Evolutionary conservation across 2,329 filamentous ascomycete genomes (phyloP), one percentile per base, ranked within the genome.

Genomic region (Huntiella moniliformis): DNA sequence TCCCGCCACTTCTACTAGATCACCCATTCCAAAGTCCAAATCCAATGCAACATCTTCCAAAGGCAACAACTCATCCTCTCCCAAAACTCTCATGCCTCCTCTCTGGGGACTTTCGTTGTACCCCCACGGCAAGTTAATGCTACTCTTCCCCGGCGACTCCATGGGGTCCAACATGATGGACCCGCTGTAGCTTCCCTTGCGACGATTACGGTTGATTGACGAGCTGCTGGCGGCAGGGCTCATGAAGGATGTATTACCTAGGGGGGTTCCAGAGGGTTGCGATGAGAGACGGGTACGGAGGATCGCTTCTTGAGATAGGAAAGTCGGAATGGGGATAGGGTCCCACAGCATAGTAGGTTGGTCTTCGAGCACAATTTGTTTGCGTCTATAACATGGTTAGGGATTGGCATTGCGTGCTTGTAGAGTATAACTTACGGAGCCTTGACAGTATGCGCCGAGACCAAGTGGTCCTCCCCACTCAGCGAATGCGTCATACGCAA

Each of bases 271-370:
- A 31, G 35, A 41, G 5, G 34, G 40, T 5, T 17, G 18, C 8
- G 42, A n/a, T n/a, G 36, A 46, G 6, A 28, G 22, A 5, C 22
- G 22, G 3, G 47, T 45, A 7, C 41, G 41, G 18, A 50, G 36
- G 22, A 35, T 40, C 22, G 48, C 32, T 34, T 50, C 44, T n/a
- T 45, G 22, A 15, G 44, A 50, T 34, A 61, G 61, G 31, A 69
- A 54, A 33, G 77, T 67, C 1, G 77, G 73, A 18, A 85, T 64
- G 32, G 67, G 64, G 36, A 51, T 45, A 32, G 77, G 67, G 38
- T 79, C 74, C 0, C 79, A 77, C 7, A 82, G 61, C 56, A 96
- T 95, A 37, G 74, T 70, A 1, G 86, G 85, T 55, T 96, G 88
- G 55, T 96, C 84, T 45, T 73, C 67, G 2, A 96, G 67, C 3